Evolutionary conservation across 495 filamentous ascomycete genomes (phyloP).

Genomic region (Cladorrhinum samala): DNA sequence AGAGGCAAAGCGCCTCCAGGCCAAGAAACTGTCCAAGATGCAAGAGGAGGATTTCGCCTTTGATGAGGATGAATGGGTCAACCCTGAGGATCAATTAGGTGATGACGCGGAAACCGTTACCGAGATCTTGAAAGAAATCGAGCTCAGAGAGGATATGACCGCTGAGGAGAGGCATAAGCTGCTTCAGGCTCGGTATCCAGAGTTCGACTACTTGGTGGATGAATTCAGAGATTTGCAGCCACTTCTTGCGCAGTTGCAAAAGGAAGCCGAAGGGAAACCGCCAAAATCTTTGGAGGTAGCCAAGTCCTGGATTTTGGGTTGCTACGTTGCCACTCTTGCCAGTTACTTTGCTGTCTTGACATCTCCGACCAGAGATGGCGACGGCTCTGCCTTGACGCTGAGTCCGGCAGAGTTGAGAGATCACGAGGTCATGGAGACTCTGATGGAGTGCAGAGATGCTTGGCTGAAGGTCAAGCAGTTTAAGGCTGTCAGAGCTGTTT

Average conservation of each 20-base stretch:
- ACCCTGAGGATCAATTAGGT: slow-evolving; percentile 35
- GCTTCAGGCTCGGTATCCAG: slow-evolving; percentile 75
- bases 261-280: slow-evolving; percentile 48
- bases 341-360: slow-evolving; percentile 93
- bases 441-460: slow-evolving; percentile 71
- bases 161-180: slow-evolving; percentile 69
- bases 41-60: slow-evolving; percentile 87
- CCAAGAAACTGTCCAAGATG: slow-evolving; percentile 82
- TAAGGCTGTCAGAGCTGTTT: slow-evolving; percentile 22
- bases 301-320: slow-evolving; percentile 68
- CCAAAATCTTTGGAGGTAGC: slow-evolving; percentile 53
- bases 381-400: slow-evolving; percentile 48
- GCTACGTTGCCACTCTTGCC: slow-evolving; percentile 76
- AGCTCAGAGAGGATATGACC: slow-evolving; percentile 73
- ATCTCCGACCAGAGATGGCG: slow-evolving; percentile 56
- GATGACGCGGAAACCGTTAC: slow-evolving; percentile 57
- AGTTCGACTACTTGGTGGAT: slow-evolving; percentile 78
- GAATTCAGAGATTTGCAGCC: slow-evolving; percentile 71
- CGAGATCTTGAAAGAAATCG: slow-evolving; percentile 74
- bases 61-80: slow-evolving; percentile 78
- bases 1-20: slow-evolving; percentile 79
- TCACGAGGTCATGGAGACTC: slow-evolving; percentile 79
- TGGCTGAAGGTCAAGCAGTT: slow-evolving; percentile 72
- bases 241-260: slow-evolving; percentile 50
- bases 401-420: slow-evolving; percentile 68